phyloP scores from a whole-genome alignment of 2,329 filamentous ascomycete genomes.

The Alternaria ethzedia region DNA sequence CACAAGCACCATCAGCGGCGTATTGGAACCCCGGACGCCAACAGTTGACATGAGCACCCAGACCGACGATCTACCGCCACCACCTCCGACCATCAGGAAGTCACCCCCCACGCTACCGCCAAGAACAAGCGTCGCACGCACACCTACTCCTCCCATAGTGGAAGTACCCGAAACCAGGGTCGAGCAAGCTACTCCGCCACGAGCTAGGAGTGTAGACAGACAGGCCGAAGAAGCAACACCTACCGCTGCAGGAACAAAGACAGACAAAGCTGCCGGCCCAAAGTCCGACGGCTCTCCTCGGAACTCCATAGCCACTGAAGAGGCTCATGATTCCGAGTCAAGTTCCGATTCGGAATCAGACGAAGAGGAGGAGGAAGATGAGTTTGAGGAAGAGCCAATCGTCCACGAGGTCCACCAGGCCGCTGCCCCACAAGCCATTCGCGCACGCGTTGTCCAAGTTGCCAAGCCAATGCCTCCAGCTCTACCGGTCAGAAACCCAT shows the following conservation, averaged over 20 bases:
- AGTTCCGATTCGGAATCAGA: slow-evolving; percentile 34
- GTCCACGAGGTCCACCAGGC: slow-evolving; percentile 72
- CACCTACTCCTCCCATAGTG: slow-evolving; percentile 33
- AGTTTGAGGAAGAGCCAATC: slow-evolving; percentile 66
- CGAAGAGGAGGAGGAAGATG: slow-evolving; percentile 55
- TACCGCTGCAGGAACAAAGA: neutral
- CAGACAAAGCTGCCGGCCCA: neutral
- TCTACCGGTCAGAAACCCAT: slow-evolving; percentile 78
- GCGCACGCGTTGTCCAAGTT: slow-evolving; percentile 83
- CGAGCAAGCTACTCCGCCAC: slow-evolving; percentile 24
- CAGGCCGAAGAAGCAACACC: slow-evolving; percentile 12
- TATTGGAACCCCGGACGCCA: slow-evolving; percentile 65
- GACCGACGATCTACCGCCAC: slow-evolving; percentile 26
- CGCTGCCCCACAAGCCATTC: slow-evolving; percentile 70
- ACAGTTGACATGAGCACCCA: slow-evolving; percentile 52
- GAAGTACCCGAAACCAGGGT: slow-evolving; percentile 45
- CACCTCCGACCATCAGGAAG: slow-evolving; percentile 28
- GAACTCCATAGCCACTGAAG: slow-evolving; percentile 23
- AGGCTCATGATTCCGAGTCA: slow-evolving; percentile 53
- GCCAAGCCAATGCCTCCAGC: slow-evolving; percentile 79
- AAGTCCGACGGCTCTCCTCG: slow-evolving; percentile 10
- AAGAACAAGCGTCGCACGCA: slow-evolving; percentile 24
- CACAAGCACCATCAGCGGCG: slow-evolving; percentile 70
- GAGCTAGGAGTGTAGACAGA: slow-evolving; percentile 9
- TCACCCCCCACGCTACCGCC: slow-evolving; percentile 33